phyloP scores from a whole-genome alignment of 805 yeast species.

The Yamadazyma sp. region DNA sequence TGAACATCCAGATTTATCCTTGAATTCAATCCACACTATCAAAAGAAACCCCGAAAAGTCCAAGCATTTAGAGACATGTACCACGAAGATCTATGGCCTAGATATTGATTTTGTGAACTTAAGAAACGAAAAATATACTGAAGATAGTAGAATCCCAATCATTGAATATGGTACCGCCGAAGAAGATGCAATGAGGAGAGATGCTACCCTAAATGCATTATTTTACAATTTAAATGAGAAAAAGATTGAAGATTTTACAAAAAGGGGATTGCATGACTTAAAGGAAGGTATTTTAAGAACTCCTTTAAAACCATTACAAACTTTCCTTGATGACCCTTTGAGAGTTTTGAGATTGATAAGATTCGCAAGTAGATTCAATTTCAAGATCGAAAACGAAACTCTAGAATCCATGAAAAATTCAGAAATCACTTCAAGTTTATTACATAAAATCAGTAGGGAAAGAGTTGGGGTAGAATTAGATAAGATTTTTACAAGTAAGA shows the following conservation, averaged over 20 bases:
- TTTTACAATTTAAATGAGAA: constrained; percentile 75
- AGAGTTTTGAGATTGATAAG: constrained; percentile 82
- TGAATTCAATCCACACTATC: constrained; percentile 58
- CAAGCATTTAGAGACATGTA: constrained; percentile 95
- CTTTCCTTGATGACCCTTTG: constrained; percentile 92
- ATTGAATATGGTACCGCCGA: constrained; percentile 84
- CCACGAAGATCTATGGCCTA: constrained; percentile 77
- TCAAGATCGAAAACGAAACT: constrained; percentile 58
- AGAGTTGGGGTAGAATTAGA: constrained; percentile 83
- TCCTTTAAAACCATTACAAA: constrained; percentile 79
- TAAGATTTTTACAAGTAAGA: constrained; percentile 65
- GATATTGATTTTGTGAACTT: constrained; percentile 93
- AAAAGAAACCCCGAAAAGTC: constrained; percentile 93
- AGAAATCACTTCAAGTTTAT: constrained; percentile 56
- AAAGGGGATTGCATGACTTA: constrained; percentile 71
- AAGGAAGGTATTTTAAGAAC: constrained; percentile 71
- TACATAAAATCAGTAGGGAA: constrained; percentile 80
- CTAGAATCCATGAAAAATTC: constrained; percentile 60
- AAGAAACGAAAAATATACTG: constrained; percentile 81
- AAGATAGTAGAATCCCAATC: constrained; percentile 80
- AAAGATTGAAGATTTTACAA: constrained; percentile 82
- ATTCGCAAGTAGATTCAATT: constrained; percentile 78
- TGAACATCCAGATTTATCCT: constrained; percentile 23
- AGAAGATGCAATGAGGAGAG: constrained; percentile 90
- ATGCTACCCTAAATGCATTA: constrained; percentile 91